Conservation (phyloP, 2,329 filamentous ascomycete genomes). For the Fusarium sp. region DNA sequence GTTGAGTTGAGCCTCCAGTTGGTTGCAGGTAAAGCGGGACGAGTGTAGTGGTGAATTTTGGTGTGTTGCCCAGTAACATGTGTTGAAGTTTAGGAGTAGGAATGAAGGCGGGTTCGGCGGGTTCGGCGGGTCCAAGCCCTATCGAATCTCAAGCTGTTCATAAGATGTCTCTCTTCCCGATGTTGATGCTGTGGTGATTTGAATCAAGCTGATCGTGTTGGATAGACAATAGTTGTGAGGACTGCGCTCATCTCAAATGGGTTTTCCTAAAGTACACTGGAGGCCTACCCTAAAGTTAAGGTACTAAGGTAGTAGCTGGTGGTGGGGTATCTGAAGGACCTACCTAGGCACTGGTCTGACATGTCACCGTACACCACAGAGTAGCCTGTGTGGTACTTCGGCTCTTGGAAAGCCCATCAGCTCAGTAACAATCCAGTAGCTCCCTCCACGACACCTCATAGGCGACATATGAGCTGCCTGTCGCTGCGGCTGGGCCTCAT, state of each 20-base stretch:
- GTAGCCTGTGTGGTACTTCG: slow-evolving; percentile 34
- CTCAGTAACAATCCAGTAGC: slow-evolving; percentile 31
- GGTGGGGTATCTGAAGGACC: slow-evolving; percentile 16
- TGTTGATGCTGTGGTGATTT: slow-evolving; percentile 10
- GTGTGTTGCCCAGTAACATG: slow-evolving; percentile 31
- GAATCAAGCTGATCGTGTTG: slow-evolving; percentile 29
- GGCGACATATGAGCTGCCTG: neutral
- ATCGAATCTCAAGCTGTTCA: neutral
- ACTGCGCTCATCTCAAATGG: slow-evolving; percentile 1
- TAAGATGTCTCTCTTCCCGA: neutral
- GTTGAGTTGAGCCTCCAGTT: slow-evolving; percentile 21
- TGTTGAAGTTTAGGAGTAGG: slow-evolving; percentile 1
- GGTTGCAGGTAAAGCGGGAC: slow-evolving; percentile 23
- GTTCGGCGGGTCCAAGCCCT: neutral
- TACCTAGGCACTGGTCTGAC: neutral
- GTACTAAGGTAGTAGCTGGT: slow-evolving; percentile 16
- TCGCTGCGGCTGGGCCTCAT: slow-evolving; percentile 35
- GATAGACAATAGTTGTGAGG: slow-evolving; percentile 14
- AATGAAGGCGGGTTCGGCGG: slow-evolving; percentile 18
- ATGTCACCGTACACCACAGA: slow-evolving; percentile 35
- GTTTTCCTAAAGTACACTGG: neutral
- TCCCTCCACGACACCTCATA: neutral
- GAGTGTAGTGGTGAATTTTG: neutral
- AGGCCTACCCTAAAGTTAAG: neutral
- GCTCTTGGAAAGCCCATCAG: slow-evolving; percentile 10